Base-by-base conservation (phyloP, 1,284 basidiomycete species). In the Rhodotorula sp. region DNA sequence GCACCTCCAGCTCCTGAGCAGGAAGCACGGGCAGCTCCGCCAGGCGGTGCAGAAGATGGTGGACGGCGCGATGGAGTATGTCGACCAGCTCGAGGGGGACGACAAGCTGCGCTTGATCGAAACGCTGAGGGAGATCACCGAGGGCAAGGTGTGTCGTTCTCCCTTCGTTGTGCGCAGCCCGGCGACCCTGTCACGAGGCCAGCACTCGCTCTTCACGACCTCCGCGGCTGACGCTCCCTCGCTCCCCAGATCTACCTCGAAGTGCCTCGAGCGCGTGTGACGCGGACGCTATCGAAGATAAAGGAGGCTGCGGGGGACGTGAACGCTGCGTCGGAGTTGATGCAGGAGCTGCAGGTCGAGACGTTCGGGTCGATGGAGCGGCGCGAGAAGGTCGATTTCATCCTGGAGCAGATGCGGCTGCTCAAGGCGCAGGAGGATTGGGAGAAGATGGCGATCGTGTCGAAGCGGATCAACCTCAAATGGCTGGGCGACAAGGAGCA, bases 361-460 rank as follows among this genome's bases (percentile, higher is more conserved):
- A 99, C 97, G 5, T 99, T 98, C 81, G 97, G 94, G 36, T 94
- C 91, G 22, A 98, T 99, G 96, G 93, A 97, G 77, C 89, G 95
- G 74, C 85, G 92, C 78, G 97, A 99, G 83, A 99, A 99, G 86
- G 97, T 93, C 19, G 94, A 98, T 80, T 98, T 99, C 80, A 92
- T 99, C 77, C 84, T 99, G 55, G 96, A 99, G 83, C 97, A 99
- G 82, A 99, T 99, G 94, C 87, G 97, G 64, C 83, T 99, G 88
- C 94, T 80, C 89, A 94, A 83, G 82, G 88, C 72, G 88, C 81
- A 84, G 37, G 82, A 82, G 27, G 85, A 99, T 80, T 98, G 95
- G 91, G 87, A 91, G 21, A 92, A 94, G 81, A 92, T 94, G 29
- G 87, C 91, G 66, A 94, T 98, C 34, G 92, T 94, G 48, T 67